Percentiles rank a stretch among this genome's conserved stretches.
These are phyloP conservation scores for Cucurbita argyrosperma DNA, from an alignment of 306 rosid species.

Conservation along the genomic window DNA sequence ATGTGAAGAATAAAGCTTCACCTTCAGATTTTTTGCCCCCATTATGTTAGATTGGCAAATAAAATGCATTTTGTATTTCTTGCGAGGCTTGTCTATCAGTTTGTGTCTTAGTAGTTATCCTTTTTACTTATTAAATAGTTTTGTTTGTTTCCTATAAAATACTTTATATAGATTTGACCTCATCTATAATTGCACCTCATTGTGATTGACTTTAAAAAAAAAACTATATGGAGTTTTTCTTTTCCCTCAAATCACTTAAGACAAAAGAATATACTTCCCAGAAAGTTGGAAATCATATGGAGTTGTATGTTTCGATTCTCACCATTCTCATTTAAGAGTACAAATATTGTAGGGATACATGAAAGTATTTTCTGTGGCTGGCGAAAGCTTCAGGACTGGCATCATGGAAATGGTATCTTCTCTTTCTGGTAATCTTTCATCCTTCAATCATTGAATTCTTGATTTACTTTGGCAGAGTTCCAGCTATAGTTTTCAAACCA, in stretches of 20 bases:
- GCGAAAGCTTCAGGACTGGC: conserved; percentile 29
- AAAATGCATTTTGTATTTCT: background rate
- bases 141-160: background rate
- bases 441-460: conserved; percentile 12
- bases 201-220: background rate
- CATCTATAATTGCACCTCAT: background rate
- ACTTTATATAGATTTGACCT: background rate
- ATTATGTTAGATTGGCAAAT: background rate
- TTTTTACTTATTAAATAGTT: background rate
- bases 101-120: background rate
- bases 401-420: conserved; percentile 70
- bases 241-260: background rate
- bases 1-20: background rate
- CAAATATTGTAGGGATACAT: conserved; percentile 45
- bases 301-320: conserved; percentile 9
- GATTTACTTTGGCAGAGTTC: conserved; percentile 4
- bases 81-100: background rate
- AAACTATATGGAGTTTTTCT: background rate
- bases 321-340: conserved; percentile 5
- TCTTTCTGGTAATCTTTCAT: conserved; percentile 38
- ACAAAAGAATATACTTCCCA: background rate
- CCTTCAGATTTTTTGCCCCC: background rate
- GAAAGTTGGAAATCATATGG: background rate
- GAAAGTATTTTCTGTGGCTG: conserved; percentile 28
- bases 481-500: background rate